Conservation (phyloP, 2,329 filamentous ascomycete species). For the Atkinsonella texensis region DNA sequence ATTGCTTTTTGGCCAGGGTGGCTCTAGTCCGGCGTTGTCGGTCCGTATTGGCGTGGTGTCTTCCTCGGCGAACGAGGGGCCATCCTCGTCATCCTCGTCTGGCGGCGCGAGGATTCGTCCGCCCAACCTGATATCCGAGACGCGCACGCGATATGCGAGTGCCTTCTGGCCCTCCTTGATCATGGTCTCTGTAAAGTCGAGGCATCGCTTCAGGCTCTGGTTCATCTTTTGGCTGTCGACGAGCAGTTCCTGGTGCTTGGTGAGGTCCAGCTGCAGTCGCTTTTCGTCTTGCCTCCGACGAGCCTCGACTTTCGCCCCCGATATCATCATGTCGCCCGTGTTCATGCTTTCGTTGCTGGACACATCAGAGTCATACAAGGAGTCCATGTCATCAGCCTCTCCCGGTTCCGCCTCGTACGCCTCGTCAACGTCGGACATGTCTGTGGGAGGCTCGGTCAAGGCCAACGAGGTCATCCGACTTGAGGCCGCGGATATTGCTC, state of each 20-base stretch:
- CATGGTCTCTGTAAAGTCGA: conserved; percentile 80
- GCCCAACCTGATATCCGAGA: conserved; percentile 70
- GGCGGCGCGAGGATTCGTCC: conserved; percentile 60
- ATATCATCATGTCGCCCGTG: conserved; percentile 26
- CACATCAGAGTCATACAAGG: conserved; percentile 39
- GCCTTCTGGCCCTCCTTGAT: conserved; percentile 84
- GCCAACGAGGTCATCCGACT: conserved; percentile 31
- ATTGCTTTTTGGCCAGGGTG: conserved; percentile 24
- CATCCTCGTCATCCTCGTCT: conserved; percentile 45
- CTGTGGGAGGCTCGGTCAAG: conserved; percentile 29
- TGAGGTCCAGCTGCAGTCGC: conserved; percentile 70
- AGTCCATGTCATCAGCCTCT: conserved; percentile 32
- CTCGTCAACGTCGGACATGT: conserved; percentile 37
- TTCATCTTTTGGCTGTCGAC: conserved; percentile 92
- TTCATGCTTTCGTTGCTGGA: conserved; percentile 28
- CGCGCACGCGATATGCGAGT: conserved; percentile 66
- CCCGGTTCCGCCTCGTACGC: conserved; percentile 30
- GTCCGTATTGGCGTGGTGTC: conserved; percentile 13
- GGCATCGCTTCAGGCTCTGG: conserved; percentile 79
- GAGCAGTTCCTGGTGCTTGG: conserved; percentile 79
- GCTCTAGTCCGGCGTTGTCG: conserved; percentile 12
- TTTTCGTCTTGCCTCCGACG: conserved; percentile 68
- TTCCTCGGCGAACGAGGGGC: conserved; percentile 11
- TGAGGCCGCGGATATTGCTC: conserved; percentile 50
- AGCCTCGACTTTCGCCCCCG: conserved; percentile 18